A percentile compares a stretch with the other conserved stretches of the same genome.
These are phyloP conservation scores for Akebia trifoliata DNA, from an alignment of 164 flowering plant species.

Conservation along the genomic window DNA sequence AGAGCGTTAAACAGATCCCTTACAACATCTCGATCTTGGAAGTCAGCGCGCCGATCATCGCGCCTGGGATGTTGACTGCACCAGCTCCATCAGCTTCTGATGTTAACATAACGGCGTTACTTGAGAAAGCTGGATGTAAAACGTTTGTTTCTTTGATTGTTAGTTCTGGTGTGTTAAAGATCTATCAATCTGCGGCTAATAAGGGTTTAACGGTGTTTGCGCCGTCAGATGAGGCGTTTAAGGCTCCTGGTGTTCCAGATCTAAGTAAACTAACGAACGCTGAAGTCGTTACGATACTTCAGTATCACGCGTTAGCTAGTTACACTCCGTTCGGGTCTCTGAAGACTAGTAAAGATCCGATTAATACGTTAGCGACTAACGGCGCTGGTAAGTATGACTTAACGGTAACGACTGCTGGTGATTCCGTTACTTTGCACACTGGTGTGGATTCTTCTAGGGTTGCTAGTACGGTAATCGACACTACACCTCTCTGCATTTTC, in stretches of 20 bases:
- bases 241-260: constrained; percentile 56
- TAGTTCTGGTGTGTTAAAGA: constrained; percentile 60
- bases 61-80: constrained; percentile 58
- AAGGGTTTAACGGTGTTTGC: constrained; percentile 89
- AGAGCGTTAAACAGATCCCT: constrained; percentile 58
- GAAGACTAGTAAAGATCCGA: constrained; percentile 45
- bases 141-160: constrained; percentile 55
- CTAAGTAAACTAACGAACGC: constrained; percentile 57
- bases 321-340: constrained; percentile 62
- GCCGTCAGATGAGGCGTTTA: constrained; percentile 77
- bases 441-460: constrained; percentile 70
- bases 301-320: constrained; percentile 53
- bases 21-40: constrained; percentile 74
- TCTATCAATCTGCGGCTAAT: constrained; percentile 38
- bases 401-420: constrained; percentile 51
- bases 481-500: constrained; percentile 63
- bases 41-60: constrained; percentile 61
- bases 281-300: constrained; percentile 57
- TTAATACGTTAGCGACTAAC: constrained; percentile 62
- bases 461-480: constrained; percentile 57
- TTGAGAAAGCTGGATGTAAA: constrained; percentile 84
- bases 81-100: constrained; percentile 52
- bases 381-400: constrained; percentile 70
- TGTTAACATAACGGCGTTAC: constrained; percentile 55
- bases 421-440: constrained; percentile 55